Percentiles rank a stretch among this genome's conserved stretches.
Evolutionary conservation across 2,329 filamentous ascomycete species (phyloP).

Genomic region (Ilyonectria mors-panacis): DNA sequence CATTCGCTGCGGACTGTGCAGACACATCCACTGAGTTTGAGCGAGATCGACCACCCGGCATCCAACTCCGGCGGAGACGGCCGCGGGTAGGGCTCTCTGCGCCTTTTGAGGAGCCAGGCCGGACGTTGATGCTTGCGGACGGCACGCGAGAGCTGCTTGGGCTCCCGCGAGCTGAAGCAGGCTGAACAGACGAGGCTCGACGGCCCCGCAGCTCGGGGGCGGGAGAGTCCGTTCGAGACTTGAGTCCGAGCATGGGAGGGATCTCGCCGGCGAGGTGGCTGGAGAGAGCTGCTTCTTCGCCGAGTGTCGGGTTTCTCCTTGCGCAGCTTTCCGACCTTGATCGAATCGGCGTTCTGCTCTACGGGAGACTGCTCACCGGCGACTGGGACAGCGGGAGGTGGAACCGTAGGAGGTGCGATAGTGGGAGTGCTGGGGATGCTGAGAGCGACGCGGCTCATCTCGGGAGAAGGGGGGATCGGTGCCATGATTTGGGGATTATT

Average conservation of each 20-base stretch:
- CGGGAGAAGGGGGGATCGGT: slow-evolving; percentile 50
- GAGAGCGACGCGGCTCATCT: slow-evolving; percentile 42
- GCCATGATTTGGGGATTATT: slow-evolving; percentile 49
- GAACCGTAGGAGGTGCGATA: slow-evolving; percentile 20
- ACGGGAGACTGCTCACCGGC: slow-evolving; percentile 6
- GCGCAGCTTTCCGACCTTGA: slow-evolving; percentile 49
- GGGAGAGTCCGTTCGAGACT: slow-evolving; percentile 51
- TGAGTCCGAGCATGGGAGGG: slow-evolving; percentile 40
- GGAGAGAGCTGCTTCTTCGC: slow-evolving; percentile 53
- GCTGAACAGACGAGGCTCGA: slow-evolving; percentile 66
- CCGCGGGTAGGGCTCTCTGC: slow-evolving; percentile 59
- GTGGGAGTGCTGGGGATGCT: slow-evolving; percentile 29
- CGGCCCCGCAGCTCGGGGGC: slow-evolving; percentile 57
- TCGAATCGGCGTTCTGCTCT: slow-evolving; percentile 38
- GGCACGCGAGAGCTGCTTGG: slow-evolving; percentile 52
- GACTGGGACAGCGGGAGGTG: slow-evolving; percentile 25
- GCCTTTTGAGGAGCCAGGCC: slow-evolving; percentile 45
- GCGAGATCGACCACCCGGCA: slow-evolving; percentile 66
- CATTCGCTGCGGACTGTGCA: slow-evolving; percentile 47
- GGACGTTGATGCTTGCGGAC: slow-evolving; percentile 50
- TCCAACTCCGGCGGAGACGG: slow-evolving; percentile 68
- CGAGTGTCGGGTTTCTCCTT: slow-evolving; percentile 50
- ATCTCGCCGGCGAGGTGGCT: slow-evolving; percentile 42
- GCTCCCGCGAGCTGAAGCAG: slow-evolving; percentile 46
- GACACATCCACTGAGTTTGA: slow-evolving; percentile 62